Percentiles rank a stretch among this genome's conserved stretches.
These are phyloP conservation scores for Phytophthora niederhauseri DNA, from an alignment of 352 stramenopile species.

Conservation along the genomic window DNA sequence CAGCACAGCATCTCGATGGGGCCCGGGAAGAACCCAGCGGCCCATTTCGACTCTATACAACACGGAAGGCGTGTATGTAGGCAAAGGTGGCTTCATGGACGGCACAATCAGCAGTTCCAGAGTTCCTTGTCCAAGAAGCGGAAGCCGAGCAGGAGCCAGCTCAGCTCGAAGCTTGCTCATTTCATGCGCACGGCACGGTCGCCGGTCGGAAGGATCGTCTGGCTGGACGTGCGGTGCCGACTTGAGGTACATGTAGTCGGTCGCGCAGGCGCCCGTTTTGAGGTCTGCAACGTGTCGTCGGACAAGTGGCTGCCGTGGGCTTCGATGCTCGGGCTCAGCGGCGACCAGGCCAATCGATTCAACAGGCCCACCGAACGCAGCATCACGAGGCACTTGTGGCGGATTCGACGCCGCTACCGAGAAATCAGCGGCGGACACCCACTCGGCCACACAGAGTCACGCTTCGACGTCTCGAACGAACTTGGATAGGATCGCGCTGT, in stretches of 20 bases:
- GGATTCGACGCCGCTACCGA: not conserved
- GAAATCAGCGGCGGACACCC: too few species aligned
- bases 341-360: not conserved
- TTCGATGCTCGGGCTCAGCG: not conserved
- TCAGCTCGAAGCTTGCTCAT: not conserved
- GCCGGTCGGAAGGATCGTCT: conserved; percentile 7
- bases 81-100: not conserved
- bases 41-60: not conserved
- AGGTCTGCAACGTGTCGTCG: not conserved
- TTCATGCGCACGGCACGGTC: not conserved
- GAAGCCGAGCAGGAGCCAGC: conserved; percentile 11
- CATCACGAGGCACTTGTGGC: not conserved
- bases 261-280: not conserved
- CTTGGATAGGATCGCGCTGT: not conserved
- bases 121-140: not conserved
- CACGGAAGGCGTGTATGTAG: not conserved
- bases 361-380: not conserved
- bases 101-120: not conserved
- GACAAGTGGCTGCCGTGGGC: not conserved
- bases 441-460: not conserved
- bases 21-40: too few species aligned
- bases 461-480: not conserved
- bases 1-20: conserved; percentile 20
- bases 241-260: conserved; percentile 22
- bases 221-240: conserved; percentile 14